Base-by-base conservation (phyloP, 805 yeast species). In the Yarrowia phangngaensis region DNA sequence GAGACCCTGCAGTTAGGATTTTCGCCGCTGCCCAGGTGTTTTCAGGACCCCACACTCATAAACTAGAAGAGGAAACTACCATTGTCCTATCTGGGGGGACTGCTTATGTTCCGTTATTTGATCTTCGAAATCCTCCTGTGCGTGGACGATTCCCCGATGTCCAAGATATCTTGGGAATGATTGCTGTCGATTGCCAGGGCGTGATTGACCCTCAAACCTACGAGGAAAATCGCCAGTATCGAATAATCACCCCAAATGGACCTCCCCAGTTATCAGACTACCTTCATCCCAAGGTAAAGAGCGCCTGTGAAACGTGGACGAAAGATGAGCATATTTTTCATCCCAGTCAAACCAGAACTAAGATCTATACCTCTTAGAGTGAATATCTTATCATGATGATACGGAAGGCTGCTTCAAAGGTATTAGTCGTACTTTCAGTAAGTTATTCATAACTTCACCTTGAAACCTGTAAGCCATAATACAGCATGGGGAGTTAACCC, bases 81-180 rank as follows among this genome's bases (percentile, higher is more conserved):
- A n/a, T n/a, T n/a, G n/a, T n/a, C n/a, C n/a, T n/a, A n/a, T 32
- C 45, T 6, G 45, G 45, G 11, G 48, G 48, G 8, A 29, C 67
- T 15, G 65, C 73, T 0, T 79, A 66, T 61, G 76, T 82, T 81
- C 86, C 88, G 6, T 74, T 85, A 32, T 81, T 76, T 55, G 95
- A 84, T 60, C 70, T 80, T 53, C 70, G 92, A 52, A 75, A 72
- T 36, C 71, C 77, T 1, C 87, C 90, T 1, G 66, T 73, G 17
- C 76, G 73, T 52, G 82, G 81, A 24, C 70, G 92, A 55, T 74
- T 73, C 9, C 86, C 90, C 1, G 83, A 80, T 15, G 74, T 82
- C 7, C 85, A 82, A 53, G 83, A 82, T 56, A 77, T 79, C 2
- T 68, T 78, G 45, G 95, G 94, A 1, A 82, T 80, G 57, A 79